These are phyloP conservation scores for Leavenworthia alabamica DNA, from an alignment of 345 rosid species.

Conservation along the genomic window DNA sequence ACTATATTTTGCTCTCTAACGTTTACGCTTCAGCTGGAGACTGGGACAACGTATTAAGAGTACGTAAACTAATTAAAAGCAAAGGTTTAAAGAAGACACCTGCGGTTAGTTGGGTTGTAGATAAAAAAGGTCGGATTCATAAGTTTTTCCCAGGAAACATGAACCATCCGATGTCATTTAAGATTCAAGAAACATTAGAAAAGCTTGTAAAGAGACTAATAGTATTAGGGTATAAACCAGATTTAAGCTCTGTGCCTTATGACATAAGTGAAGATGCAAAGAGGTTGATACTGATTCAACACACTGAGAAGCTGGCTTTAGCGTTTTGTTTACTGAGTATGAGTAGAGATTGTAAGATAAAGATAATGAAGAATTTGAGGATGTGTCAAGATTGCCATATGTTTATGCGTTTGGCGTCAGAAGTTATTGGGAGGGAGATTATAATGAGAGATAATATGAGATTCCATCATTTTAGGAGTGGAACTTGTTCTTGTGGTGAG, in stretches of 20 bases:
- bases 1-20: constrained; percentile 58
- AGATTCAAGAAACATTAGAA: constrained; percentile 45
- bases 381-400: constrained; percentile 74
- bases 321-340: constrained; percentile 54
- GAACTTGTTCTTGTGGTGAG: constrained; percentile 64
- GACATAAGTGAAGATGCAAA: constrained; percentile 49
- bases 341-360: constrained; percentile 33
- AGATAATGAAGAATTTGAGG: constrained; percentile 67
- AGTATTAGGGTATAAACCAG: constrained; percentile 48
- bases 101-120: constrained; percentile 68
- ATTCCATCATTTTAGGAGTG: constrained; percentile 66
- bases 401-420: constrained; percentile 52
- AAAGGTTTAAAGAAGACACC: constrained; percentile 69
- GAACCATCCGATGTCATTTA: constrained; percentile 45
- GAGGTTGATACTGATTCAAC: constrained; percentile 43
- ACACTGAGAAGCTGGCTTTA: constrained; percentile 71
- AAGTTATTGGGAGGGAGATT: constrained; percentile 45
- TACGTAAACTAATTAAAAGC: constrained; percentile 45
- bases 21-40: constrained; percentile 54
- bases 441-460: constrained; percentile 64
- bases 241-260: constrained; percentile 44
- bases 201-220: constrained; percentile 41
- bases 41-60: constrained; percentile 44
- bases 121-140: constrained; percentile 47
- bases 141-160: constrained; percentile 61